These are phyloP conservation scores for Acacia melanoxylon DNA, from an alignment of 306 rosid genomes.

Conservation along the genomic window DNA sequence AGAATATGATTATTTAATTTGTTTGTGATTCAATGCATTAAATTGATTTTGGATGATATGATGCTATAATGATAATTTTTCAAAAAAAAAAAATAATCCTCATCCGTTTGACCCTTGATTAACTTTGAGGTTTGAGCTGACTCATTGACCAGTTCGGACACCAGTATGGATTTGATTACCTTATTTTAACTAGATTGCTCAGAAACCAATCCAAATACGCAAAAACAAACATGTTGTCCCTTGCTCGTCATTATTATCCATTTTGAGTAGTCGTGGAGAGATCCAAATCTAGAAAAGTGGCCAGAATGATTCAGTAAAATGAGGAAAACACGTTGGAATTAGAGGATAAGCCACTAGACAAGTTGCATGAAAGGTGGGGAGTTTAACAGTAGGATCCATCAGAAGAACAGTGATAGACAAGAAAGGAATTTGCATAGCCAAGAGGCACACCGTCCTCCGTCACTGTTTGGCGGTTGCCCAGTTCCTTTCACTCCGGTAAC, in stretches of 20 bases:
- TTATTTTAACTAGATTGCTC: background rate
- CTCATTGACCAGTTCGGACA: no score
- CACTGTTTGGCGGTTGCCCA: background rate
- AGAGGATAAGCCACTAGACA: background rate
- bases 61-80: no score
- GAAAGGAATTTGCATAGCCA: constrained; percentile 6
- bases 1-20: no score
- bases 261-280: background rate
- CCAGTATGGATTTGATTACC: no score
- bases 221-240: background rate
- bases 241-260: background rate
- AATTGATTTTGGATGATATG: no score
- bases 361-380: background rate
- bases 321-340: background rate
- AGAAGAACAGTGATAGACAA: constrained; percentile 1
- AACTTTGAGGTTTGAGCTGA: no score
- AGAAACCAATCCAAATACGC: background rate
- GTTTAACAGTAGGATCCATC: background rate
- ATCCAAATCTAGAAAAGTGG: background rate
- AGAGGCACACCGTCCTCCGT: background rate
- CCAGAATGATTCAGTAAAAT: background rate
- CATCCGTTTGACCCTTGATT: no score
- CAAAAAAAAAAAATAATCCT: no score
- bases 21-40: no score
- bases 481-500: constrained; percentile 15